phyloP scores from a whole-genome alignment of 1,284 basidiomycete genomes.

The Tilletia indica region DNA sequence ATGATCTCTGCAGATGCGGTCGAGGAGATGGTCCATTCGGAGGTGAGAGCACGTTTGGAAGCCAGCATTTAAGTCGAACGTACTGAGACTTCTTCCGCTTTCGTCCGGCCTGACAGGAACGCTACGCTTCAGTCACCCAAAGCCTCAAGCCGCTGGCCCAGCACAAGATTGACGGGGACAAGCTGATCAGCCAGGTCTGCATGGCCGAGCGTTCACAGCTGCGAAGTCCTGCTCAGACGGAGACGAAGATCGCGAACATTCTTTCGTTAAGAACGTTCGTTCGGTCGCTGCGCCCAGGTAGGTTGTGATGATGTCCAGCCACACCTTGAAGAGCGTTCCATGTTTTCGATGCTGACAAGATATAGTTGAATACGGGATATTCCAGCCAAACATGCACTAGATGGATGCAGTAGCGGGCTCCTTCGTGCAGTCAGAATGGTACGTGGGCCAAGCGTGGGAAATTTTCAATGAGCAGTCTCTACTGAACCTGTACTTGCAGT shows the following conservation, averaged over 20 bases:
- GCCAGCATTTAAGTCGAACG: too few relatives aligned
- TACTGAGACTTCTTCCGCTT: too few relatives aligned
- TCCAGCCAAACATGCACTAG: conserved; percentile 65
- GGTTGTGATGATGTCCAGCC: neutral
- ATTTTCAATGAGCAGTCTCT: neutral
- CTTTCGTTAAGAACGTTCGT: conserved; percentile 70
- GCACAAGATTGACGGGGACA: conserved; percentile 75
- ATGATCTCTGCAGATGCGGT: conserved; percentile 21
- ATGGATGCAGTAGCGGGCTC: conserved; percentile 65
- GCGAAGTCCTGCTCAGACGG: conserved; percentile 62
- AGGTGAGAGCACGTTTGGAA: conserved; percentile 53
- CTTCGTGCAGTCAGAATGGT: conserved; percentile 68
- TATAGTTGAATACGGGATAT: conserved; percentile 52
- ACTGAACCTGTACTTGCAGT: conserved; percentile 58
- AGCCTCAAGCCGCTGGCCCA: conserved; percentile 67
- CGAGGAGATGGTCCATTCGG: conserved; percentile 69
- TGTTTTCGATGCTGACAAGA: too few relatives aligned
- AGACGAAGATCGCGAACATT: conserved; percentile 71
- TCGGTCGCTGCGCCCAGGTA: conserved; percentile 27
- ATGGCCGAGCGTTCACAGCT: conserved; percentile 25
- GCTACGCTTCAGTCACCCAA: conserved; percentile 68
- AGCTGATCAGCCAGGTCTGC: conserved; percentile 63
- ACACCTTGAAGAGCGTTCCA: too few relatives aligned
- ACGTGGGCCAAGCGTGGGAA: conserved; percentile 26
- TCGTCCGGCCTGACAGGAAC: conserved; percentile 57